Conservation (phyloP, 78 protist species). For the Isochrysis galbana region DNA sequence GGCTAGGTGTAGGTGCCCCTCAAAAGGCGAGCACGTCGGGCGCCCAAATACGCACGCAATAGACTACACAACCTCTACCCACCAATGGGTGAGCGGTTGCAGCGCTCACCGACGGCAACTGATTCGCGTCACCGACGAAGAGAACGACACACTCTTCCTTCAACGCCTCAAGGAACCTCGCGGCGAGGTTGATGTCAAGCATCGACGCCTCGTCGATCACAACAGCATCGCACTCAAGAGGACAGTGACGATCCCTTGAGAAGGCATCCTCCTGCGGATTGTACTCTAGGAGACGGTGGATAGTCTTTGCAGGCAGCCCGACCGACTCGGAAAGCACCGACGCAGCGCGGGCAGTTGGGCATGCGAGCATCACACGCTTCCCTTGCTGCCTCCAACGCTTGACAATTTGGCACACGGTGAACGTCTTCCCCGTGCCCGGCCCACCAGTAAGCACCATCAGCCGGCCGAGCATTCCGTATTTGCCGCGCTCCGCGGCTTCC, state of each 20-base stretch:
- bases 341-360: conserved; percentile 35
- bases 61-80: no score
- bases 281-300: conserved; percentile 17
- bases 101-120: conserved; percentile 36
- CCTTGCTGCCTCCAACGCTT: not conserved
- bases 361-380: not conserved
- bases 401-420: not conserved
- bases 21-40: no score
- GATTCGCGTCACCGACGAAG: conserved; percentile 30
- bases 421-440: conserved; percentile 34
- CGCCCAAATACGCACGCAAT: no score
- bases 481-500: not conserved
- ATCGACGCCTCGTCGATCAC: conserved; percentile 33
- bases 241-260: not conserved
- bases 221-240: not conserved
- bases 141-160: not conserved
- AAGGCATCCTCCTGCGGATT: not conserved
- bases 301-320: not conserved
- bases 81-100: no score
- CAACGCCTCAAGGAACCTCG: not conserved
- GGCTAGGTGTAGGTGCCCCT: no score
- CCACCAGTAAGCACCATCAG: not conserved
- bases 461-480: not conserved
- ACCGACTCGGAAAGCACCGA: not conserved
- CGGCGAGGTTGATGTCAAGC: conserved; percentile 11